Percentiles rank a stretch among this genome's conserved stretches.
These are phyloP conservation scores for Peronosclerospora sorghi DNA, from an alignment of 352 stramenopile genomes.

Conservation along the genomic window DNA sequence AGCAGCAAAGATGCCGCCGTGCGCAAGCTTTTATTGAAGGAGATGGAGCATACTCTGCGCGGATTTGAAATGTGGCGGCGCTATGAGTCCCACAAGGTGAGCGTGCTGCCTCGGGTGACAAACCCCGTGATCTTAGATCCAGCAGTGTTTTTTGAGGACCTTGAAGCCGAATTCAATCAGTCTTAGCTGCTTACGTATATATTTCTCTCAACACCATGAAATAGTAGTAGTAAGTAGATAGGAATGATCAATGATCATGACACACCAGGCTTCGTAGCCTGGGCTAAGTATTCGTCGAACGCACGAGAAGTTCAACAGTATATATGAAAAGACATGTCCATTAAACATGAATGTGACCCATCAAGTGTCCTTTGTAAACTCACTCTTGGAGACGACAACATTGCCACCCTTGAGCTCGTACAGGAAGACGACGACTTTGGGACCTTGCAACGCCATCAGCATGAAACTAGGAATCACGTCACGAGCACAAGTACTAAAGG, in stretches of 20 bases:
- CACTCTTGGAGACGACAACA: slow-evolving; percentile 84
- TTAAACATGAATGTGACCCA: not conserved
- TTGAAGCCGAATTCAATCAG: slow-evolving; percentile 44
- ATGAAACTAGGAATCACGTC: slow-evolving; percentile 93
- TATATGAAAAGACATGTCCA: slow-evolving; percentile 5
- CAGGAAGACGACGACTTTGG: slow-evolving; percentile 94
- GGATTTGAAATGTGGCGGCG: slow-evolving; percentile 83
- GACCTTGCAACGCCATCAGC: slow-evolving; percentile 94
- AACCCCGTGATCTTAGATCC: slow-evolving; percentile 64
- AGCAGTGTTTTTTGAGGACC: slow-evolving; percentile 59
- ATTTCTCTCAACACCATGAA: slow-evolving; percentile 6
- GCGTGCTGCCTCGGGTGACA: slow-evolving; percentile 60
- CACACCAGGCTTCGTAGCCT: no score
- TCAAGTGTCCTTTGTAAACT: slow-evolving; percentile 70
- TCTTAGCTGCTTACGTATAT: slow-evolving; percentile 16
- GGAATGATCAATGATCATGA: no score
- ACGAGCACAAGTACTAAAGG: slow-evolving; percentile 76
- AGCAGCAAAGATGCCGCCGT: slow-evolving; percentile 61
- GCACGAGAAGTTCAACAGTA: slow-evolving; percentile 2
- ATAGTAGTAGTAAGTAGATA: slow-evolving; percentile 25
- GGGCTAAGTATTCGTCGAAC: no score
- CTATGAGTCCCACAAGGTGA: slow-evolving; percentile 59
- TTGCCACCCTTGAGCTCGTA: slow-evolving; percentile 87
- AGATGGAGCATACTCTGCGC: slow-evolving; percentile 78
- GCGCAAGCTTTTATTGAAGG: slow-evolving; percentile 59